Evolutionary conservation across 352 stramenopile genomes (phyloP).

Genomic region (Phytophthora pini): DNA sequence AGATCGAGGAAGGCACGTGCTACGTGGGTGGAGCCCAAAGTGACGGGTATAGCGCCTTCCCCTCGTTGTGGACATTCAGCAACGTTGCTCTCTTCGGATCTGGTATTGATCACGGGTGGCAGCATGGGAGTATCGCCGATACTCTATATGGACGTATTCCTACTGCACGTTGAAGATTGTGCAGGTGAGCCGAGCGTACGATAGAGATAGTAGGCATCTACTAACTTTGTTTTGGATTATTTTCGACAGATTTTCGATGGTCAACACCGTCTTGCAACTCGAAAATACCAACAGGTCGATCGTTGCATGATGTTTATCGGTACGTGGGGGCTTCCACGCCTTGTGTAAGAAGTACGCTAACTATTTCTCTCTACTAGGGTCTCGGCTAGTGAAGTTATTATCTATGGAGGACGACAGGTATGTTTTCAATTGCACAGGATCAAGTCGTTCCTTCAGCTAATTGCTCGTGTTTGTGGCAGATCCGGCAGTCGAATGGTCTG

Average conservation of each 20-base stretch:
- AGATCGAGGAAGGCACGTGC: conserved; percentile 34
- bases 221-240: background rate
- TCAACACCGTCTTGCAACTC: conserved; percentile 42
- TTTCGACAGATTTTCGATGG: conserved; percentile 55
- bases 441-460: background rate
- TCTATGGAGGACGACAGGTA: conserved; percentile 78
- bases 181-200: conserved; percentile 21
- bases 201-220: background rate
- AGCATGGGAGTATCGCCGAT: conserved; percentile 71
- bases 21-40: conserved; percentile 44
- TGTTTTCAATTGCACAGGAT: background rate
- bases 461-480: conserved; percentile 35
- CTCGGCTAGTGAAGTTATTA: conserved; percentile 49
- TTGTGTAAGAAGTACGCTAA: no score
- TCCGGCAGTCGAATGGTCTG: conserved; percentile 69
- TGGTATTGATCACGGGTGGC: conserved; percentile 64
- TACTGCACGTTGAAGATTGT: conserved; percentile 52
- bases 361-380: conserved; percentile 34
- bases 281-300: conserved; percentile 46
- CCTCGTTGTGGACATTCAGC: conserved; percentile 56
- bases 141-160: conserved; percentile 42
- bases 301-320: conserved; percentile 64
- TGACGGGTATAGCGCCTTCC: conserved; percentile 45
- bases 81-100: conserved; percentile 47
- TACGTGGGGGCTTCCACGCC: conserved; percentile 14